These are phyloP conservation scores for Candida patagonica DNA, from an alignment of 805 yeast species.

Conservation along the genomic window DNA sequence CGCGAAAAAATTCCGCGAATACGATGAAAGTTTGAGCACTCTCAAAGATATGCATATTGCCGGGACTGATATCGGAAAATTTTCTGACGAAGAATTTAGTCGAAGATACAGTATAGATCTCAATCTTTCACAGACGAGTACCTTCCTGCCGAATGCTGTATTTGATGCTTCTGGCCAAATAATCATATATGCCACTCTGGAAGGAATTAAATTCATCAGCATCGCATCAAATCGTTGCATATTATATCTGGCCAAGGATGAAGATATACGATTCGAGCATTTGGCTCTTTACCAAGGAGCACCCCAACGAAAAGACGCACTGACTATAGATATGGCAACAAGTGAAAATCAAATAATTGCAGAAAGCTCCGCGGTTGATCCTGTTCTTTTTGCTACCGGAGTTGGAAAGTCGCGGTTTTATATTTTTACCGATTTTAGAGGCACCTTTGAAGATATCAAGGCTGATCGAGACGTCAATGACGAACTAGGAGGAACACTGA, in stretches of 20 bases:
- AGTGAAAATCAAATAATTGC: slow-evolving; percentile 25
- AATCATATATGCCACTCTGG: slow-evolving; percentile 22
- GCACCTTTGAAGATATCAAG: slow-evolving; percentile 13
- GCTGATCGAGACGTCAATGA: slow-evolving; percentile 24
- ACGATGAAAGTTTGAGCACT: slow-evolving; percentile 25
- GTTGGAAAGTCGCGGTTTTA: slow-evolving; percentile 20
- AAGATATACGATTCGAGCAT: slow-evolving; percentile 22
- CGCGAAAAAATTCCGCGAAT: slow-evolving; percentile 27
- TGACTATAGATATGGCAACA: slow-evolving; percentile 27
- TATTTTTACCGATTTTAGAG: slow-evolving; percentile 21
- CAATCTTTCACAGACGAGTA: not conserved
- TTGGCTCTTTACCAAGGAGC: slow-evolving; percentile 27
- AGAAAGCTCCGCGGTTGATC: slow-evolving; percentile 22
- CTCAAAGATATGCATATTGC: slow-evolving; percentile 22
- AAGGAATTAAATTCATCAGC: slow-evolving; percentile 28
- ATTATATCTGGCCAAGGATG: slow-evolving; percentile 25
- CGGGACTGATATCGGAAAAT: slow-evolving; percentile 16
- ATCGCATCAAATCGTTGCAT: slow-evolving; percentile 20
- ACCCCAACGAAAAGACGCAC: slow-evolving; percentile 17
- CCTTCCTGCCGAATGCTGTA: slow-evolving; percentile 12
- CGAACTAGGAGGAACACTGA: slow-evolving; percentile 12
- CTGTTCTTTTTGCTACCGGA: slow-evolving; percentile 25
- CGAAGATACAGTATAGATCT: slow-evolving; percentile 15
- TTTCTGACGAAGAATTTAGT: slow-evolving; percentile 23
- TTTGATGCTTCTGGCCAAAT: slow-evolving; percentile 28